Conservation (phyloP, 2,329 filamentous ascomycete species). For the Tolypocladium pustulatum region DNA sequence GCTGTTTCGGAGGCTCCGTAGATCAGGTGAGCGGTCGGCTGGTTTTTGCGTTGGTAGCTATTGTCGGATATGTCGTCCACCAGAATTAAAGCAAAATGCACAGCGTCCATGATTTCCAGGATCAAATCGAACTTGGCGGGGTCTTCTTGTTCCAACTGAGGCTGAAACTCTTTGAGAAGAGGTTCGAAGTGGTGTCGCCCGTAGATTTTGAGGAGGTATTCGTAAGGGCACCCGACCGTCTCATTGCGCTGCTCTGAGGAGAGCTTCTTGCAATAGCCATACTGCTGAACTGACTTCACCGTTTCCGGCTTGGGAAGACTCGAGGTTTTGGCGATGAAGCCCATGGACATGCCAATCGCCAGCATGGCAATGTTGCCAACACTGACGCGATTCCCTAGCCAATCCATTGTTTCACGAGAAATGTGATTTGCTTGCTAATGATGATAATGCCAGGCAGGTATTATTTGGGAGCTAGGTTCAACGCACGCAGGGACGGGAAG, state of each 20-base stretch:
- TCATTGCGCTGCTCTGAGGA: not conserved
- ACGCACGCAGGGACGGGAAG: not conserved
- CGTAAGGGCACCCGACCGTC: conserved; percentile 4
- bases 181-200: conserved; percentile 5
- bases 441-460: not conserved
- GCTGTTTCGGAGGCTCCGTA: conserved; percentile 8
- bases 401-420: not conserved
- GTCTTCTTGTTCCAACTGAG: conserved; percentile 1
- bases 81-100: conserved; percentile 7
- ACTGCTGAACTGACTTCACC: not conserved
- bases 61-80: conserved; percentile 9
- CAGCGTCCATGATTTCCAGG: conserved; percentile 9
- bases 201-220: conserved; percentile 7
- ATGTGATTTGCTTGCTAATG: not conserved
- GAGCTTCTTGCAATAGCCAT: conserved; percentile 1
- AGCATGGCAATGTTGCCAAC: not conserved
- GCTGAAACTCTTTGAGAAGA: conserved; percentile 4
- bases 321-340: not conserved
- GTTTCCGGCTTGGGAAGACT: not conserved
- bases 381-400: not conserved
- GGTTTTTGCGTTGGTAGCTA: conserved; percentile 7
- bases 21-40: conserved; percentile 6
- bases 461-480: not conserved
- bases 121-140: conserved; percentile 4
- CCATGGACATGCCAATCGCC: not conserved